Conservation (phyloP, 208 protist genomes). For the Angomonas ambiguus region DNA sequence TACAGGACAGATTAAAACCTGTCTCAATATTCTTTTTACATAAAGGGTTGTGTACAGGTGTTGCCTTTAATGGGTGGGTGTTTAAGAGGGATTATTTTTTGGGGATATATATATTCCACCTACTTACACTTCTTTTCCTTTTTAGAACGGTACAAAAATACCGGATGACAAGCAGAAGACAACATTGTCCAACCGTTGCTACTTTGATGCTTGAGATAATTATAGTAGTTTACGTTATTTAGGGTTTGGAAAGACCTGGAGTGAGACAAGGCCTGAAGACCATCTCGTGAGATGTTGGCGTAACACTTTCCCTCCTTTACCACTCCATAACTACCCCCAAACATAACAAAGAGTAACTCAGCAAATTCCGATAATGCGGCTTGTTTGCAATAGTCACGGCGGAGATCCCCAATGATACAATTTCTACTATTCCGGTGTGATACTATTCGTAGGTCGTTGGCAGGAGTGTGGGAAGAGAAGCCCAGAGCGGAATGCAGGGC, state of each 20-base stretch:
- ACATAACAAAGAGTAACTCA: background rate
- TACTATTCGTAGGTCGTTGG: constrained; percentile 50
- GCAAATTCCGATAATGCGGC: constrained; percentile 38
- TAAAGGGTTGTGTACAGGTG: too few species aligned
- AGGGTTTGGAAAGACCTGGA: constrained; percentile 31
- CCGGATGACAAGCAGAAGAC: constrained; percentile 26
- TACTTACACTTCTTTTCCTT: too few species aligned
- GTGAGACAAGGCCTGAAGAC: background rate
- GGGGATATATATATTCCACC: too few species aligned
- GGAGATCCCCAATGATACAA: constrained; percentile 32
- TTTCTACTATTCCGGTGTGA: constrained; percentile 24
- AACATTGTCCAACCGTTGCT: constrained; percentile 24
- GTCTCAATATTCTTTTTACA: too few species aligned
- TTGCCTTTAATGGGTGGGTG: too few species aligned
- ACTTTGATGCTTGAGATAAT: constrained; percentile 25
- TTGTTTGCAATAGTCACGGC: constrained; percentile 37
- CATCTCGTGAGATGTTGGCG: background rate
- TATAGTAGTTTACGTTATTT: constrained; percentile 63
- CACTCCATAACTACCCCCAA: background rate
- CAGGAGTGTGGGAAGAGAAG: constrained; percentile 42
- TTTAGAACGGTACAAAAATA: constrained; percentile 19
- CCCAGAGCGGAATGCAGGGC: constrained; percentile 31
- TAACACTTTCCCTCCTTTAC: background rate
- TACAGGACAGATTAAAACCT: too few species aligned
- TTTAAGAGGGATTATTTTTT: too few species aligned